Conservation (phyloP, 345 rosid species). For the Ceriops decandra region DNA sequence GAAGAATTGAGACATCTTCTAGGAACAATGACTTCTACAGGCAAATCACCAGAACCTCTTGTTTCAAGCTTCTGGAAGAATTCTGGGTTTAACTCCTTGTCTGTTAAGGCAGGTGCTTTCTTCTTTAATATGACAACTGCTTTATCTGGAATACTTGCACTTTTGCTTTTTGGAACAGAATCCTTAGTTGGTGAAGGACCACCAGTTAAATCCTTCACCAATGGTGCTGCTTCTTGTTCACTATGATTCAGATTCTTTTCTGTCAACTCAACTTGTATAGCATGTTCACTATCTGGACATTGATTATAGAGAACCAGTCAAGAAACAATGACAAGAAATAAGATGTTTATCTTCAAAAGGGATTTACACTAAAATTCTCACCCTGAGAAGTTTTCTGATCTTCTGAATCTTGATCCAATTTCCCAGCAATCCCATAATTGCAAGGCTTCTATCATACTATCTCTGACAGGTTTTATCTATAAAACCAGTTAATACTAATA, state of each 20-base stretch:
- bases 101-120: conserved; percentile 75
- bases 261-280: conserved; percentile 33
- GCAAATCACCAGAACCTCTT: conserved; percentile 72
- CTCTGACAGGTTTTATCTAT: conserved; percentile 96
- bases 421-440: conserved; percentile 80
- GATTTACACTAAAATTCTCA: conserved; percentile 19
- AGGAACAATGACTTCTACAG: conserved; percentile 92
- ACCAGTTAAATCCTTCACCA: conserved; percentile 48
- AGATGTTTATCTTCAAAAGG: neutral
- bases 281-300: conserved; percentile 33
- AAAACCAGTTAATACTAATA: conserved; percentile 18
- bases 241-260: conserved; percentile 43
- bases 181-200: conserved; percentile 41
- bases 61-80: conserved; percentile 90
- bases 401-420: conserved; percentile 60
- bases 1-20: conserved; percentile 59
- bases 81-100: conserved; percentile 85
- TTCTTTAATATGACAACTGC: conserved; percentile 88
- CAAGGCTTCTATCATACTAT: conserved; percentile 88
- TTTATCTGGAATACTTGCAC: conserved; percentile 63
- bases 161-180: conserved; percentile 56
- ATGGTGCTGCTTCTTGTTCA: conserved; percentile 38
- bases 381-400: conserved; percentile 69
- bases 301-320: conserved; percentile 6
- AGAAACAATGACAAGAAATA: conserved; percentile 7